Evolutionary conservation across 2,329 filamentous ascomycete genomes (phyloP).

Genomic region (Cladosporium velox): DNA sequence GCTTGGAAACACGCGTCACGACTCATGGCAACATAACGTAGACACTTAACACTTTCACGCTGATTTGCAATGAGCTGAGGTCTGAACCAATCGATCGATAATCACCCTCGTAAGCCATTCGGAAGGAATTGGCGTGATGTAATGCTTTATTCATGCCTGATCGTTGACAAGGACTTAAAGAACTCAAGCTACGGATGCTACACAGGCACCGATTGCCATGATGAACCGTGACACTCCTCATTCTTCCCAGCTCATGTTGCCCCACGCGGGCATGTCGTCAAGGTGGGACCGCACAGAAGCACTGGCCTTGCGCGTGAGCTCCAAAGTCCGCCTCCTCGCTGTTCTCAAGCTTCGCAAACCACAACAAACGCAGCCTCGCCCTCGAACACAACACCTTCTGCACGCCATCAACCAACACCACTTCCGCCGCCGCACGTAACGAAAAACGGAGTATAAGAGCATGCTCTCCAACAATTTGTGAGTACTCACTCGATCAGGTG

Average conservation of each 20-base stretch:
- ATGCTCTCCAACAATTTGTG: neutral
- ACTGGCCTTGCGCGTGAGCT: neutral
- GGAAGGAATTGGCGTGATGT: neutral
- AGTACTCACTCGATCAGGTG: neutral
- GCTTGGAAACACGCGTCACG: neutral
- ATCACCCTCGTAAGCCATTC: neutral
- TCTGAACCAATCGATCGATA: neutral
- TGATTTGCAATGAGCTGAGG: neutral
- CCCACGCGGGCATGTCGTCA: neutral
- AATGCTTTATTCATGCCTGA: neutral
- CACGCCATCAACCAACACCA: neutral
- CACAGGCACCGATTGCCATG: neutral
- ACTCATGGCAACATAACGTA: neutral
- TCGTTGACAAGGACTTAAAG: neutral
- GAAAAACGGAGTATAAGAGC: neutral
- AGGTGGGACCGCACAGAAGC: neutral
- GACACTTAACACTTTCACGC: neutral
- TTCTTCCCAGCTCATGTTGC: neutral
- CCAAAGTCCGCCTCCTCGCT: neutral
- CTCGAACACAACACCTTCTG: neutral
- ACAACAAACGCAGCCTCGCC: neutral
- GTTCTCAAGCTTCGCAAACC: neutral
- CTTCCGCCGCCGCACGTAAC: neutral
- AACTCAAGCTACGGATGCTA: neutral
- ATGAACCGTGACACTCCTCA: neutral